A percentile compares a stretch with the other conserved stretches of the same genome.
Evolutionary conservation across 768 basidiomycete species (phyloP).

Genomic region (Ephemerocybe angulata): DNA sequence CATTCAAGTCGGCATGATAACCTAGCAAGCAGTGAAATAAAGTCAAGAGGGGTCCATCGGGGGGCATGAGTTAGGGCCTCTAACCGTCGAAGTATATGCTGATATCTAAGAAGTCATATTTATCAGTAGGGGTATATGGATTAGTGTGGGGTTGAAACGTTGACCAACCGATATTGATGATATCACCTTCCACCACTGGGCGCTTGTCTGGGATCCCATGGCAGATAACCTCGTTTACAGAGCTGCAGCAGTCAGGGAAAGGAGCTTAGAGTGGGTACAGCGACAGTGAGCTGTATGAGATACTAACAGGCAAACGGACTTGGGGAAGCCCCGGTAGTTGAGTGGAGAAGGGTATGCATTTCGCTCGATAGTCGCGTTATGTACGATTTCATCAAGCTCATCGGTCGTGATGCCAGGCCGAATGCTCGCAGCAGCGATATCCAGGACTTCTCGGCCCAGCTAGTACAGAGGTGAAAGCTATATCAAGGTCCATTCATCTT

Average conservation of each 20-base stretch:
- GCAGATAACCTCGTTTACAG: slow-evolving; percentile 94
- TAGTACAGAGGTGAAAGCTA: slow-evolving; percentile 30
- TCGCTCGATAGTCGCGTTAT: slow-evolving; percentile 85
- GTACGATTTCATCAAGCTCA: slow-evolving; percentile 90
- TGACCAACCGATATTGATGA: slow-evolving; percentile 87
- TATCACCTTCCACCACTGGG: slow-evolving; percentile 86
- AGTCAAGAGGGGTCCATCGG: neutral
- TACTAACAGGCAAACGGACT: slow-evolving; percentile 94
- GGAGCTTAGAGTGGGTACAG: too few species aligned
- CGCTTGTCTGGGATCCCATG: slow-evolving; percentile 93
- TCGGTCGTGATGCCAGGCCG: slow-evolving; percentile 94
- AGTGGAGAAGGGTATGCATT: slow-evolving; percentile 93
- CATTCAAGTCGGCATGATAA: slow-evolving; percentile 91
- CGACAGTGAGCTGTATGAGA: neutral
- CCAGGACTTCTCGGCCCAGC: slow-evolving; percentile 89
- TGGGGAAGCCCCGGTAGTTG: slow-evolving; percentile 88
- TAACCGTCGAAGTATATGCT: slow-evolving; percentile 79
- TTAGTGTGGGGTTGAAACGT: too few species aligned
- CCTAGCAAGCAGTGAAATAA: slow-evolving; percentile 41
- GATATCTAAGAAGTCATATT: slow-evolving; percentile 50
- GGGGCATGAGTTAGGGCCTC: too few species aligned
- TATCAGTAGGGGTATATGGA: too few species aligned
- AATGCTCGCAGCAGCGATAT: slow-evolving; percentile 84
- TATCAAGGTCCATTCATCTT: too few species aligned
- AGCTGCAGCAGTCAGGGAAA: too few species aligned